Percentiles rank a stretch among this genome's conserved stretches.
These are phyloP conservation scores for Liquidambar formosana DNA, from an alignment of 164 flowering plant genomes.

Conservation along the genomic window DNA sequence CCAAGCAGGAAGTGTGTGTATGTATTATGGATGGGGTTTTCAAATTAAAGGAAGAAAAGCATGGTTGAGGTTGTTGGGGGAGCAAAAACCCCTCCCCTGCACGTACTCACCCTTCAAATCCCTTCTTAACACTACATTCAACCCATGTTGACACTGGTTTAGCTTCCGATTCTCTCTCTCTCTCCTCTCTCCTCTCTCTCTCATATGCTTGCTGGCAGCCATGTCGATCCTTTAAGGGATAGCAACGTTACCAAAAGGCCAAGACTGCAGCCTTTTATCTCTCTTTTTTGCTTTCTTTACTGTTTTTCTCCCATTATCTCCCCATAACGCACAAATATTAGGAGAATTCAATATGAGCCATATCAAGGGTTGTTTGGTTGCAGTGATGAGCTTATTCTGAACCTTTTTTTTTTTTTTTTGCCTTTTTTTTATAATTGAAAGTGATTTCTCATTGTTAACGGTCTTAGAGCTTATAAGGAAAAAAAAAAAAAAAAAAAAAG, in stretches of 20 bases:
- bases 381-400: neutral
- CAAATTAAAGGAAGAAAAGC: neutral
- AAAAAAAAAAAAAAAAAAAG: too few species aligned
- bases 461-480: too few species aligned
- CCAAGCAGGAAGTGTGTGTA: neutral
- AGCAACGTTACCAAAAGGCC: slow-evolving; percentile 7
- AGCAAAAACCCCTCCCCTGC: neutral
- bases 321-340: neutral
- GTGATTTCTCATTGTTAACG: too few species aligned
- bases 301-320: neutral
- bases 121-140: neutral
- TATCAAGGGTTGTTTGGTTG: neutral
- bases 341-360: neutral
- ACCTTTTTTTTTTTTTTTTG: too few species aligned
- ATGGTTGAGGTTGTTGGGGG: slow-evolving; percentile 3
- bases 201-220: neutral
- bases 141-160: neutral
- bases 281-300: neutral
- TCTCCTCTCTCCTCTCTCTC: neutral
- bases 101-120: neutral
- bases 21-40: neutral
- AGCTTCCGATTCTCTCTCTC: neutral
- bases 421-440: too few species aligned
- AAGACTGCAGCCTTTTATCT: neutral
- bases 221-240: slow-evolving; percentile 7